These are phyloP conservation scores for Mortierella sp. DNA, from an alignment of 371 early-diverging fungal genomes.

Conservation along the genomic window DNA sequence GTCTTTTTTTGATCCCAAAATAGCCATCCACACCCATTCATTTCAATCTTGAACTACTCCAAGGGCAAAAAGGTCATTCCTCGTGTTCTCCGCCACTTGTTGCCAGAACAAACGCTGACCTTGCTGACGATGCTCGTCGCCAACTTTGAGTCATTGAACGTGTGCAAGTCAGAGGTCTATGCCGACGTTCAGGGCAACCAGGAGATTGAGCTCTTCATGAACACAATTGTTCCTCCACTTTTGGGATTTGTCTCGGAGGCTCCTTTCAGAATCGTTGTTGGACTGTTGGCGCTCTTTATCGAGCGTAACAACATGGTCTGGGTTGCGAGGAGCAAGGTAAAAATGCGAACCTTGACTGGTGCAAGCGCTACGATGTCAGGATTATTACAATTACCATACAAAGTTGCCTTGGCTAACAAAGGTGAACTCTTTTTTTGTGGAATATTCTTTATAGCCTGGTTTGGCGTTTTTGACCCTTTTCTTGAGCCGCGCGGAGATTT, in stretches of 20 bases:
- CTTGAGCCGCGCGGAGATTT: slow-evolving; percentile 88
- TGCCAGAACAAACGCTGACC: slow-evolving; percentile 81
- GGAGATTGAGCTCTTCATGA: slow-evolving; percentile 88
- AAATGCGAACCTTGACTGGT: no score
- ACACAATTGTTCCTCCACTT: slow-evolving; percentile 83
- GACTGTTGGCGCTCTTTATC: slow-evolving; percentile 81
- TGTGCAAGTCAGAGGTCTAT: slow-evolving; percentile 76
- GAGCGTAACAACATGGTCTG: slow-evolving; percentile 88
- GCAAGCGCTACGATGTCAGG: no score
- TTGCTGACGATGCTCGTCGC: slow-evolving; percentile 82
- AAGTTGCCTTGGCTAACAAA: no score
- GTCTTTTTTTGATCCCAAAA: not conserved
- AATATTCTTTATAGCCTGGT: slow-evolving; percentile 77
- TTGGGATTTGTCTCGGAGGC: slow-evolving; percentile 85
- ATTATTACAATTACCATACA: no score
- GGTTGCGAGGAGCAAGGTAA: slow-evolving; percentile 83
- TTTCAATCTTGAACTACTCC: slow-evolving; percentile 74
- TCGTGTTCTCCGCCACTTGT: slow-evolving; percentile 82
- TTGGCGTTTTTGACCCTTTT: slow-evolving; percentile 91
- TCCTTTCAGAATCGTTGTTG: slow-evolving; percentile 82
- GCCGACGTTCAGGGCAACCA: slow-evolving; percentile 61
- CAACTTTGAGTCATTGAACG: slow-evolving; percentile 87
- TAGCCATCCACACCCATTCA: slow-evolving; percentile 70
- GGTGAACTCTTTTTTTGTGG: no score
- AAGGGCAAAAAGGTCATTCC: slow-evolving; percentile 92